A percentile compares a stretch with the other conserved stretches of the same genome.
Conservation (phyloP, 352 stramenopile species). For the Pythium utonaiense region DNA sequence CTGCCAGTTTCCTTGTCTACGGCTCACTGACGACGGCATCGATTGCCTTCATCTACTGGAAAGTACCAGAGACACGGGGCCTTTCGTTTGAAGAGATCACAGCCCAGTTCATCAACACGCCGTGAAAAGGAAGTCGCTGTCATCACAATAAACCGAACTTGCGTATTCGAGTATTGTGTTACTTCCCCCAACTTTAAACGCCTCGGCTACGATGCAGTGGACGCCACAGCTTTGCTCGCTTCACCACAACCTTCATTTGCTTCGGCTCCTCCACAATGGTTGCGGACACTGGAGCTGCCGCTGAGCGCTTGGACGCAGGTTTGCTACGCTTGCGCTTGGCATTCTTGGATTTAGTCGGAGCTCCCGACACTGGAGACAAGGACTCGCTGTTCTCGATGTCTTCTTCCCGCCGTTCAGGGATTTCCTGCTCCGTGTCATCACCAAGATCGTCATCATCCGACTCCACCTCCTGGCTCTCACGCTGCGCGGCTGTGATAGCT, state of each 20-base stretch:
- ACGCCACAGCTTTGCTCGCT: conserved; percentile 18
- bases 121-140: conserved; percentile 4
- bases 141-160: too few relatives aligned
- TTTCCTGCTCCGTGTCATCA: background rate
- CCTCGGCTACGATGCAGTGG: conserved; percentile 23
- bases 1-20: conserved; percentile 58
- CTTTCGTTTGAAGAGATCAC: conserved; percentile 68
- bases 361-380: background rate
- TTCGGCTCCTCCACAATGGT: background rate
- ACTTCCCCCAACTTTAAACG: background rate
- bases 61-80: conserved; percentile 63
- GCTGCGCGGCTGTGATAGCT: background rate
- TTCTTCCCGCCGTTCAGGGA: too few relatives aligned
- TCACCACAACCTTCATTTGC: background rate
- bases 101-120: conserved; percentile 34
- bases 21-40: conserved; percentile 34
- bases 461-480: background rate
- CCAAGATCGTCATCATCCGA: background rate
- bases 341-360: background rate
- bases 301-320: background rate
- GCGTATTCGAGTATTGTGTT: background rate
- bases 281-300: background rate
- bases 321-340: conserved; percentile 18
- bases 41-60: conserved; percentile 50
- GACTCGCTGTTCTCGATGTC: background rate